Evolutionary conservation across 179 eudicot genomes (phyloP).

Genomic region (Silene noctiflora): DNA sequence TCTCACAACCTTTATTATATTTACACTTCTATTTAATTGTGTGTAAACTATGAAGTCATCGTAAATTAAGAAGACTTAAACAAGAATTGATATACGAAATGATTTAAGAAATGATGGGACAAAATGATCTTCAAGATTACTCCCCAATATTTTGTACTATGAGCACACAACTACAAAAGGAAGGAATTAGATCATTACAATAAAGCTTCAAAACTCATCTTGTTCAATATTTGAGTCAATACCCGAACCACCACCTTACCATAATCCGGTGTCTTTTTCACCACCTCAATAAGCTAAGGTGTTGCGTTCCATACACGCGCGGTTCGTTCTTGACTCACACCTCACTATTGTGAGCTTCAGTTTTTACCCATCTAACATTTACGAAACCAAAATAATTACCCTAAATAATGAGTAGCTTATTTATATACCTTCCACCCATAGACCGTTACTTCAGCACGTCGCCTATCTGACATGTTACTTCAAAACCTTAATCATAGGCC

Average conservation of each 20-base stretch:
- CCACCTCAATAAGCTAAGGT: slow-evolving; percentile 24
- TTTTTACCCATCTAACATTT: slow-evolving; percentile 4
- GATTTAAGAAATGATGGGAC: too few species aligned
- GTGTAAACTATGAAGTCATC: too few species aligned
- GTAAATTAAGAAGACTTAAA: too few species aligned
- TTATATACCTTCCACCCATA: slow-evolving; percentile 14
- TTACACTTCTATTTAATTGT: too few species aligned
- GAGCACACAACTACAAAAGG: too few species aligned
- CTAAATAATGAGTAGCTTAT: slow-evolving; percentile 8
- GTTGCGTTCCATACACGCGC: slow-evolving; percentile 30
- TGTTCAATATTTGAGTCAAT: slow-evolving; percentile 54
- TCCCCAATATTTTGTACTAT: too few species aligned
- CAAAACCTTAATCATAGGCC: too few species aligned
- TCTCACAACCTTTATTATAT: too few species aligned
- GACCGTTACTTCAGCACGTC: not conserved
- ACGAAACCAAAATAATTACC: not conserved
- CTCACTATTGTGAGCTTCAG: slow-evolving; percentile 33
- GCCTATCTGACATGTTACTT: too few species aligned
- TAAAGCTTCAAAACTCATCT: slow-evolving; percentile 18
- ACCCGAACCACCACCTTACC: slow-evolving; percentile 76
- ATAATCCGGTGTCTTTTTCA: not conserved
- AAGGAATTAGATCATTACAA: not conserved
- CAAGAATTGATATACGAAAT: too few species aligned
- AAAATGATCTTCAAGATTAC: too few species aligned
- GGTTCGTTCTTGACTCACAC: slow-evolving; percentile 99